Conservation (phyloP, 495 filamentous ascomycete genomes). For the Penicillium arizonense region DNA sequence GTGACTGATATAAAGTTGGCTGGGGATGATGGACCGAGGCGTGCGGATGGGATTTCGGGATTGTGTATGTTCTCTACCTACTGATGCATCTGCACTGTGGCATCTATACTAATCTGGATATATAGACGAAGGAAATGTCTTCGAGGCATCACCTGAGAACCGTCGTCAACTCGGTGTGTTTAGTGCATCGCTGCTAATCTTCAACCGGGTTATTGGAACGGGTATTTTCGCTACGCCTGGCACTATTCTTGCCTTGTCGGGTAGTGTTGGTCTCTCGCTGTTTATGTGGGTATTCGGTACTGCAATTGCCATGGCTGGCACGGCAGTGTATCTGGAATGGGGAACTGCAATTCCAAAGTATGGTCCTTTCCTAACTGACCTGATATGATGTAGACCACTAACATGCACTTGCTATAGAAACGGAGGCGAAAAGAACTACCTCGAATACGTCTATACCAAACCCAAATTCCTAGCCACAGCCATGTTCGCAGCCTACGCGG, state of each 20-base stretch:
- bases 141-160: constrained; percentile 60
- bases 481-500: constrained; percentile 59
- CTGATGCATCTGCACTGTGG: not conserved
- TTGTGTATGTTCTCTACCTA: constrained; percentile 26
- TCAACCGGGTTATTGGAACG: constrained; percentile 66
- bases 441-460: constrained; percentile 63
- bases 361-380: not conserved
- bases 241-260: constrained; percentile 52
- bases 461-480: constrained; percentile 66
- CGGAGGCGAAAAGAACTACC: constrained; percentile 72
- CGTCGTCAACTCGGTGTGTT: constrained; percentile 62
- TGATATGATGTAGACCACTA: too few relatives aligned
- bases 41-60: constrained; percentile 35
- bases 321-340: constrained; percentile 55
- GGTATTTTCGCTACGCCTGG: constrained; percentile 65
- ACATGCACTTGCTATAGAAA: constrained; percentile 31
- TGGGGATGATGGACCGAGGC: constrained; percentile 23
- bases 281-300: constrained; percentile 54
- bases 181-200: constrained; percentile 61
- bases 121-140: constrained; percentile 49
- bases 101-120: not conserved
- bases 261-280: constrained; percentile 51
- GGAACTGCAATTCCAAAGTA: constrained; percentile 52
- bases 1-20: constrained; percentile 21
- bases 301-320: constrained; percentile 46